Evolutionary conservation across 768 basidiomycete species (phyloP).

Genomic region (Paxillus rubicundulus): DNA sequence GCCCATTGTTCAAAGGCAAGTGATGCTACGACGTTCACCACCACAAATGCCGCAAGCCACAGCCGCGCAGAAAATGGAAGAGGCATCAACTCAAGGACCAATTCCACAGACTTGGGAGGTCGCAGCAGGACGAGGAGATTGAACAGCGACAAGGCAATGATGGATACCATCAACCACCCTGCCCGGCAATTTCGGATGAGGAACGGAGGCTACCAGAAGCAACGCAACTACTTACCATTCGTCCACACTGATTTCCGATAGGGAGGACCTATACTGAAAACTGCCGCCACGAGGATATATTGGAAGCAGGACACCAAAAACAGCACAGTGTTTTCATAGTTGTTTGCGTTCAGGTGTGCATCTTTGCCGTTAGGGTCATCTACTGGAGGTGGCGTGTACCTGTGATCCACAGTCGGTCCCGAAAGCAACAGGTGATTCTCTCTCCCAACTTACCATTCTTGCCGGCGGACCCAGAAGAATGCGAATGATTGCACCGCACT

Average conservation of each 20-base stretch:
- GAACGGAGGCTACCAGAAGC: not conserved
- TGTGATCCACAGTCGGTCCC: constrained; percentile 26
- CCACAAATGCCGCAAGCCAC: constrained; percentile 64
- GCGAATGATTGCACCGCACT: constrained; percentile 80
- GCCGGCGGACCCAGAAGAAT: constrained; percentile 84
- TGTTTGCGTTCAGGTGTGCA: constrained; percentile 76
- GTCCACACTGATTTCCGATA: constrained; percentile 95
- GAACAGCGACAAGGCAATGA: constrained; percentile 66
- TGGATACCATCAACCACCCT: constrained; percentile 83
- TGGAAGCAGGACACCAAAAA: constrained; percentile 98
- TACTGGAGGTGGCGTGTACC: constrained; percentile 74
- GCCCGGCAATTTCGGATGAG: constrained; percentile 1
- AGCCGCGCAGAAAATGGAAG: constrained; percentile 67
- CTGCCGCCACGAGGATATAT: constrained; percentile 94
- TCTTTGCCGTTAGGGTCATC: constrained; percentile 47
- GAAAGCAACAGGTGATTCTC: not conserved
- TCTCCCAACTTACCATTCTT: constrained; percentile 63
- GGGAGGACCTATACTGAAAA: constrained; percentile 97
- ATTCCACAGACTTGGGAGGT: constrained; percentile 57
- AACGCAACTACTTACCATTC: constrained; percentile 60
- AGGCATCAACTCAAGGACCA: constrained; percentile 73
- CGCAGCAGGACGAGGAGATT: constrained; percentile 74
- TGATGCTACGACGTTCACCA: constrained; percentile 68
- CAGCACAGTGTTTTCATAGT: constrained; percentile 89
- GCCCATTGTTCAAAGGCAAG: constrained; percentile 79